These are phyloP conservation scores for Eucalyptus fibrosa DNA, from an alignment of 345 rosid species.

Conservation along the genomic window DNA sequence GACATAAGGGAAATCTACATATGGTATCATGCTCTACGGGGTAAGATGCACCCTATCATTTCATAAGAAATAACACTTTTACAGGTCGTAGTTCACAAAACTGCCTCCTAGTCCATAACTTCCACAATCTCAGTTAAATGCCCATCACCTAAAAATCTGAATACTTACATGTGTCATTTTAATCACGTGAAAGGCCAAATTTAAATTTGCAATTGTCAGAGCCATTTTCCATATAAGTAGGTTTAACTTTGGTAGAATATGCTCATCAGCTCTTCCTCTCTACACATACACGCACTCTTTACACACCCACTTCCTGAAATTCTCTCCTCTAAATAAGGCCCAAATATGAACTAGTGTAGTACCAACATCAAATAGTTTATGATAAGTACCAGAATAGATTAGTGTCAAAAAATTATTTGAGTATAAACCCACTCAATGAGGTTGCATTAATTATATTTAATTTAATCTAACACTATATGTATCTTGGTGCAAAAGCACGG, in stretches of 20 bases:
- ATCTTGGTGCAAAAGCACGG: not conserved
- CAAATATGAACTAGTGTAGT: not conserved
- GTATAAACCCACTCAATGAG: not conserved
- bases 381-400: not conserved
- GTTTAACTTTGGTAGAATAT: not conserved
- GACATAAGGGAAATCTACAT: not conserved
- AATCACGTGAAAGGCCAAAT: not conserved
- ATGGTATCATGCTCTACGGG: not conserved
- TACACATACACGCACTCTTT: not conserved
- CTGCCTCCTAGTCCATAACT: not conserved
- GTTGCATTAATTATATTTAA: not conserved
- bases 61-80: not conserved
- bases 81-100: accelerated
- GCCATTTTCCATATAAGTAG: not conserved
- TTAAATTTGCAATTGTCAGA: not conserved
- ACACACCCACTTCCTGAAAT: not conserved
- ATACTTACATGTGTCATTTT: not conserved
- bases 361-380: not conserved
- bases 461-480: not conserved
- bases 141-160: not conserved
- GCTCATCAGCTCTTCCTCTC: not conserved
- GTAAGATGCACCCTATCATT: not conserved
- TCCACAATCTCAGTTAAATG: not conserved
- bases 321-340: not conserved
- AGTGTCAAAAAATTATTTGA: not conserved